Evolutionary conservation across 2,329 filamentous ascomycete species (phyloP).

Genomic region (Fusarium anthophilum): DNA sequence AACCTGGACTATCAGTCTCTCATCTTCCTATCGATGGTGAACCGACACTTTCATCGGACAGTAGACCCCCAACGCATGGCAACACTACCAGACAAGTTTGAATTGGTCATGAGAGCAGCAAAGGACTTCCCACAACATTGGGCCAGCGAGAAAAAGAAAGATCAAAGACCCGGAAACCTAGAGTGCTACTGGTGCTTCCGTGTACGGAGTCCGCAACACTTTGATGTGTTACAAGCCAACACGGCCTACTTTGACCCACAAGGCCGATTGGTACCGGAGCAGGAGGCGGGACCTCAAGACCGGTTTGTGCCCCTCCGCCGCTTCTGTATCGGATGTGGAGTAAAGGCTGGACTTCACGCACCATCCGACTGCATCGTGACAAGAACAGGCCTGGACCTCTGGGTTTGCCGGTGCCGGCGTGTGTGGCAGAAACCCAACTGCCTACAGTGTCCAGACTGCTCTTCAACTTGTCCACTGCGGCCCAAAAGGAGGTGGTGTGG

Average conservation of each 20-base stretch:
- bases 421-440: conserved; percentile 51
- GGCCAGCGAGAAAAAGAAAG: conserved; percentile 49
- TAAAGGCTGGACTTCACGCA: conserved; percentile 49
- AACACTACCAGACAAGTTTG: conserved; percentile 48
- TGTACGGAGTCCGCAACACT: conserved; percentile 51
- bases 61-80: conserved; percentile 50
- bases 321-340: conserved; percentile 55
- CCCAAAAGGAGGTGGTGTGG: conserved; percentile 45
- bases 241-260: conserved; percentile 46
- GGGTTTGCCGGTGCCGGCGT: conserved; percentile 51
- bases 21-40: conserved; percentile 51
- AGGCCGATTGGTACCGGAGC: conserved; percentile 44
- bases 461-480: conserved; percentile 48
- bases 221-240: conserved; percentile 50
- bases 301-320: conserved; percentile 48
- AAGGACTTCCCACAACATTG: conserved; percentile 54
- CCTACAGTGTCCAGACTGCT: conserved; percentile 49
- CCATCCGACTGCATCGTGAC: conserved; percentile 52
- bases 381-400: conserved; percentile 50
- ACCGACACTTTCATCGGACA: conserved; percentile 46
- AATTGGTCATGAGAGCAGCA: conserved; percentile 54
- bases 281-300: conserved; percentile 43
- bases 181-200: conserved; percentile 56
- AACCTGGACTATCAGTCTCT: conserved; percentile 54
- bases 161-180: conserved; percentile 53